Conservation (phyloP, 345 rosid genomes). For the Gossypium rotundifolium region DNA sequence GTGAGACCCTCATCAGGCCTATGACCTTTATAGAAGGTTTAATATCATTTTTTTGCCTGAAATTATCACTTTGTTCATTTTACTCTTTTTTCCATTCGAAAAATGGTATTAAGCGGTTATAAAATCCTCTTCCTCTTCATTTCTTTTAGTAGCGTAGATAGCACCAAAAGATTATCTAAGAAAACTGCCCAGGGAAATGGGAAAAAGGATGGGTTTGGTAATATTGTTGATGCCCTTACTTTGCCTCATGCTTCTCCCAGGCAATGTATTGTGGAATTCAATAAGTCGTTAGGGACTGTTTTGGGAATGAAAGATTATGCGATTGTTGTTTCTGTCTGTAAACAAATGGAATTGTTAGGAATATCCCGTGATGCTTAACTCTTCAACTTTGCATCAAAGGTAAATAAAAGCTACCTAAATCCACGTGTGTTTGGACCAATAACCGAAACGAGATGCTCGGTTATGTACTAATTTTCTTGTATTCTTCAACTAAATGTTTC, state of each 20-base stretch:
- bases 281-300: not conserved
- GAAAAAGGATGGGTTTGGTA: not conserved
- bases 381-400: not conserved
- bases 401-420: too few relatives aligned
- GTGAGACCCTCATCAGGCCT: too few relatives aligned
- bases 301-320: slow-evolving; percentile 1
- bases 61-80: too few relatives aligned
- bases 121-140: not conserved
- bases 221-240: not conserved
- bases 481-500: too few relatives aligned
- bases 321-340: not conserved
- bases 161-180: not conserved
- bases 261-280: not conserved
- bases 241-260: not conserved
- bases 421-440: too few relatives aligned
- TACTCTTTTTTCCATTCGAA: too few relatives aligned
- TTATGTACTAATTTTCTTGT: not conserved
- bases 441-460: not conserved
- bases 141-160: not conserved
- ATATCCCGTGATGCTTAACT: not conserved
- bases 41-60: too few relatives aligned
- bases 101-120: too few relatives aligned
- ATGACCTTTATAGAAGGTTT: too few relatives aligned
- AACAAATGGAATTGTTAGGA: not conserved
- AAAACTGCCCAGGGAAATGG: not conserved